Conservation (phyloP, 2,329 filamentous ascomycete genomes). For the Aspergillus sclerotialis region DNA sequence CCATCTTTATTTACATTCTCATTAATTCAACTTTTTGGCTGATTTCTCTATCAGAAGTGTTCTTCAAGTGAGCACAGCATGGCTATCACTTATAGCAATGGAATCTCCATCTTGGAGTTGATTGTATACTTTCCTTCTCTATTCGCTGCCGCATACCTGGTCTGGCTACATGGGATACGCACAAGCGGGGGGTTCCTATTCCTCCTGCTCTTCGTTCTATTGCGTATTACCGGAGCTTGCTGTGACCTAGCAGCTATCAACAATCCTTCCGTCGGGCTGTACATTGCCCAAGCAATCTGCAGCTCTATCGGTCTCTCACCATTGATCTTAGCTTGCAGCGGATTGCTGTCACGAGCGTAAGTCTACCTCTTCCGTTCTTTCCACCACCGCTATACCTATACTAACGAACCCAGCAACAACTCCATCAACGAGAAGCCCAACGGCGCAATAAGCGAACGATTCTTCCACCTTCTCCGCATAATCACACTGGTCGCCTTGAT, state of each 20-base stretch:
- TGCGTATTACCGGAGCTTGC: constrained; percentile 45
- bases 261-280: constrained; percentile 30
- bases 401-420: constrained; percentile 11
- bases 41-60: too few relatives aligned
- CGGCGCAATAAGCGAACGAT: constrained; percentile 11
- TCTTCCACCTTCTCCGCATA: constrained; percentile 25
- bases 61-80: too few relatives aligned
- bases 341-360: constrained; percentile 35
- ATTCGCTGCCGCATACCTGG: constrained; percentile 22
- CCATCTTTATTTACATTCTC: too few relatives aligned
- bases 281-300: constrained; percentile 39
- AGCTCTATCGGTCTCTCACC: constrained; percentile 44
- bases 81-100: constrained; percentile 25
- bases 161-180: constrained; percentile 31
- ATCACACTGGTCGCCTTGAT: constrained; percentile 26
- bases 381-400: not conserved
- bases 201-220: constrained; percentile 46
- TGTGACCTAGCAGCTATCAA: constrained; percentile 46
- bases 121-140: constrained; percentile 30
- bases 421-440: constrained; percentile 14
- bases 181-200: constrained; percentile 48
- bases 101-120: constrained; percentile 25
- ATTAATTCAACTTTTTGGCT: too few relatives aligned
- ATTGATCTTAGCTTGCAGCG: constrained; percentile 41
- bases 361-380: constrained; percentile 4